Evolutionary conservation across 2,329 filamentous ascomycete species (phyloP), one percentile per base, ranked within the genome.

Genomic region (Colletotrichum cuscutae): DNA sequence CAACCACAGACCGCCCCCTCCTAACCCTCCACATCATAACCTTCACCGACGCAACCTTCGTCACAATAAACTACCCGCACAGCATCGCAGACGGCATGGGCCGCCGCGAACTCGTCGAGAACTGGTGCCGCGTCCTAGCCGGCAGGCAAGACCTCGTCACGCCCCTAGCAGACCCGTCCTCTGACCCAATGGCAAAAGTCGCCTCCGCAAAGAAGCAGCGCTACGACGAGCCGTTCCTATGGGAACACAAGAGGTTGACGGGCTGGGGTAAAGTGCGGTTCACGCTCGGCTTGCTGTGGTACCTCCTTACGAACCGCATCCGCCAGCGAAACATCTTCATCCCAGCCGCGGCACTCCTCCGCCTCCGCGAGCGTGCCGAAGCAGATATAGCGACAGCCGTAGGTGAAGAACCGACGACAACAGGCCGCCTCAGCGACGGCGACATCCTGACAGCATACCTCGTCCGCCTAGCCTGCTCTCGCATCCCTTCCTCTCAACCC

Each of bases 11-110:
- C 75, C 77, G 74, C n/a, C 86, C 87, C 1, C 84, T 85, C 75
- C 75, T 89, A 3, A 81, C 81, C 3, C 77, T 89, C 4, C 86
- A 88, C 70, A 79, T 89, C 57, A 82, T 84, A 2, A 82, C 82
- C 0, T 89, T 90, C 75, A 75, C 75, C 3, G 84, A 90, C 70
- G 84, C 86, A 0, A 89, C 88, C 0, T 77, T 89, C 0, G 79
- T 90, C 0, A 81, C 82, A 0, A 69, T 89, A 0, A 79, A 79
- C 1, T 87, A 82, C 77, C 82, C 84, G 3, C 88, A 90, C 76
- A 84, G 82, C 0, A 76, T 87, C 4, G 82, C 81, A 5, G 35
- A 76, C 72, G 37, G 73, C 37, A 64, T 77, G 72, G 63, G 76
- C 53, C 65, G 75, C 22, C 49, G 76, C 58, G 52, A 74, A 57